Evolutionary conservation across 164 flowering plant species (phyloP).

Genomic region (Protea cynaroides): DNA sequence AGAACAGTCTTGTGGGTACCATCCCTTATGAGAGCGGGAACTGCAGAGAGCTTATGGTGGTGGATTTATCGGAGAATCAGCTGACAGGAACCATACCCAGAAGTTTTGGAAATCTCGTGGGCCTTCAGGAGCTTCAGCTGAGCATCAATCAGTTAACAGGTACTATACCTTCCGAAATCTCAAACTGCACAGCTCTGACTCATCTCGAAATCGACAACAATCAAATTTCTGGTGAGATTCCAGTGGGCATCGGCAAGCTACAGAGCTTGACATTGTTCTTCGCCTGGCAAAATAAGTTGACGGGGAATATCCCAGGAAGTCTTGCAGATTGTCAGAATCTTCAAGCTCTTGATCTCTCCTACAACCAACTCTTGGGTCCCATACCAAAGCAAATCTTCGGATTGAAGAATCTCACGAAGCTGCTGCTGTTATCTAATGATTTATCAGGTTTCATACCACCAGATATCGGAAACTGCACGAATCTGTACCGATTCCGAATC

Average conservation of each 20-base stretch:
- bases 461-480: slow-evolving; percentile 82
- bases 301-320: slow-evolving; percentile 65
- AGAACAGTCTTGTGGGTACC: slow-evolving; percentile 79
- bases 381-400: slow-evolving; percentile 64
- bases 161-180: slow-evolving; percentile 51
- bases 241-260: slow-evolving; percentile 47
- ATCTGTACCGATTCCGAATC: slow-evolving; percentile 51
- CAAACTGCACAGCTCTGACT: slow-evolving; percentile 54
- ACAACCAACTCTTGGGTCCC: slow-evolving; percentile 59
- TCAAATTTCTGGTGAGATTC: slow-evolving; percentile 68
- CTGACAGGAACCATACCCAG: slow-evolving; percentile 68
- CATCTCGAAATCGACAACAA: slow-evolving; percentile 88
- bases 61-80: slow-evolving; percentile 75
- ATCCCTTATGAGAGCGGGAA: slow-evolving; percentile 75
- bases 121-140: slow-evolving; percentile 70
- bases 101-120: slow-evolving; percentile 49
- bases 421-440: slow-evolving; percentile 74
- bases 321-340: slow-evolving; percentile 62
- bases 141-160: slow-evolving; percentile 79
- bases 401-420: slow-evolving; percentile 69
- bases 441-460: slow-evolving; percentile 78
- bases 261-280: slow-evolving; percentile 65
- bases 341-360: slow-evolving; percentile 86
- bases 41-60: slow-evolving; percentile 49
- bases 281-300: slow-evolving; percentile 78